These are phyloP conservation scores for Neurospora sp. DNA, from an alignment of 495 filamentous ascomycete species.

Conservation along the genomic window DNA sequence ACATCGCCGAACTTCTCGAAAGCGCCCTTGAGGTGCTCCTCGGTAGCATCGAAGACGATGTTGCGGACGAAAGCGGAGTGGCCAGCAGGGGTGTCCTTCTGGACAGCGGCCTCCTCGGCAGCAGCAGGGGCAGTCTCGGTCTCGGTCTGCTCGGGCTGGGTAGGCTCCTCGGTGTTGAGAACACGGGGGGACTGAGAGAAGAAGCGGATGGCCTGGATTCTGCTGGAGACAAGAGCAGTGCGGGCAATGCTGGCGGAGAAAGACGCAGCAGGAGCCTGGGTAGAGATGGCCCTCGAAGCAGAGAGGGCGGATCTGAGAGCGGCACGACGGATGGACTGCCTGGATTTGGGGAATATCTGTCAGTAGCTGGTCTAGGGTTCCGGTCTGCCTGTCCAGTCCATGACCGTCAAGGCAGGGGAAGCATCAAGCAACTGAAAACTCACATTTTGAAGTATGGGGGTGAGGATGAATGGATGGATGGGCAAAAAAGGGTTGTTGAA, in stretches of 20 bases:
- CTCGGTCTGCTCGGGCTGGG: not conserved
- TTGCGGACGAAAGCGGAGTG: slow-evolving; percentile 69
- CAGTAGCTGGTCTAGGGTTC: not conserved
- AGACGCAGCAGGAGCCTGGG: slow-evolving; percentile 28
- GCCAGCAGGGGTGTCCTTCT: not conserved
- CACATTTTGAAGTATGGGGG: not conserved
- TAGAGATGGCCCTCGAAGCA: slow-evolving; percentile 33
- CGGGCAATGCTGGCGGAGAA: slow-evolving; percentile 17
- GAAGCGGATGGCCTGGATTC: slow-evolving; percentile 19
- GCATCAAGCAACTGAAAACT: not conserved
- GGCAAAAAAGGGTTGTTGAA: not conserved
- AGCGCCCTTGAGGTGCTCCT: slow-evolving; percentile 55
- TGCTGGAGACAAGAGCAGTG: slow-evolving; percentile 10
- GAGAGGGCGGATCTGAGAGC: slow-evolving; percentile 47
- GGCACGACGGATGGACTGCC: slow-evolving; percentile 47
- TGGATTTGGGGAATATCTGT: slow-evolving; percentile 10
- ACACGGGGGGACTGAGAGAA: slow-evolving; percentile 17
- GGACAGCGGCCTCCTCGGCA: not conserved
- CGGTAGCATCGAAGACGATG: slow-evolving; percentile 72
- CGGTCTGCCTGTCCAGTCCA: not conserved
- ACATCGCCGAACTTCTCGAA: slow-evolving; percentile 61
- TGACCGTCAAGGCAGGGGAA: not conserved
- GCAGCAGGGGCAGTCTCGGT: not conserved
- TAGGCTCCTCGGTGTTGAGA: slow-evolving; percentile 1
- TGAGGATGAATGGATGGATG: not conserved